Evolutionary conservation across 2,329 filamentous ascomycete genomes (phyloP).

Genomic region (Fusarium brachygibbosum): DNA sequence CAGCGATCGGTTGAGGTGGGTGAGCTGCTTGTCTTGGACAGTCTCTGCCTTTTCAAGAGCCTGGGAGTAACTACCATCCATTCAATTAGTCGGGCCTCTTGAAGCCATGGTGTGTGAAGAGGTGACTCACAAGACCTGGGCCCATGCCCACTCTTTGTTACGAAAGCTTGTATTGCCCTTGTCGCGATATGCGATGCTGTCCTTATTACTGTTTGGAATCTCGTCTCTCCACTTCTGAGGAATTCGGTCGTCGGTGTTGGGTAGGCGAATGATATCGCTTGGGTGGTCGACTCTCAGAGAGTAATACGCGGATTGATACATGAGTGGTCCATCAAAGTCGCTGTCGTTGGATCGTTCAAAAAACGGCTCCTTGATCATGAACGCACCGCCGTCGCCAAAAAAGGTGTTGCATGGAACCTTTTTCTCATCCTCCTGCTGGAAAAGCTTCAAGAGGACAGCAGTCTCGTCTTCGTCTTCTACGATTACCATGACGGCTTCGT

Average conservation of each 20-base stretch:
- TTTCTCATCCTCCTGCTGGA: not conserved
- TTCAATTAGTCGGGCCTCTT: not conserved
- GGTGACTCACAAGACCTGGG: not conserved
- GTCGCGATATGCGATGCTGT: not conserved
- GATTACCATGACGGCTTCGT: not conserved
- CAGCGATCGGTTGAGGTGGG: slow-evolving; percentile 8
- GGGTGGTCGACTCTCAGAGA: slow-evolving; percentile 3
- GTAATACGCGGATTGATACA: not conserved
- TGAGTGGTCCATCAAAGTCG: not conserved
- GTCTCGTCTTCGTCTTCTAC: not conserved
- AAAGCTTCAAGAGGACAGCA: not conserved
- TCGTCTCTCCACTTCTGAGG: not conserved
- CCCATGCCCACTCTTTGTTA: not conserved
- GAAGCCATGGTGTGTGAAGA: accelerated
- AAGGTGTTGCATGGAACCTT: not conserved
- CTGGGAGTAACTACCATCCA: not conserved
- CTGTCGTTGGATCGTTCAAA: not conserved
- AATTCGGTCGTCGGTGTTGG: not conserved
- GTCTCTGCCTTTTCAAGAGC: not conserved
- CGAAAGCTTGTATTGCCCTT: not conserved
- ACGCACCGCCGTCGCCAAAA: not conserved
- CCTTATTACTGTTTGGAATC: accelerated
- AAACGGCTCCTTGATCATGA: slow-evolving; percentile 7
- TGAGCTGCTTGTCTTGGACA: not conserved
- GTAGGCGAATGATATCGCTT: not conserved